Base-by-base conservation (phyloP, 495 filamentous ascomycete genomes). In the Delitschia confertaspora region DNA sequence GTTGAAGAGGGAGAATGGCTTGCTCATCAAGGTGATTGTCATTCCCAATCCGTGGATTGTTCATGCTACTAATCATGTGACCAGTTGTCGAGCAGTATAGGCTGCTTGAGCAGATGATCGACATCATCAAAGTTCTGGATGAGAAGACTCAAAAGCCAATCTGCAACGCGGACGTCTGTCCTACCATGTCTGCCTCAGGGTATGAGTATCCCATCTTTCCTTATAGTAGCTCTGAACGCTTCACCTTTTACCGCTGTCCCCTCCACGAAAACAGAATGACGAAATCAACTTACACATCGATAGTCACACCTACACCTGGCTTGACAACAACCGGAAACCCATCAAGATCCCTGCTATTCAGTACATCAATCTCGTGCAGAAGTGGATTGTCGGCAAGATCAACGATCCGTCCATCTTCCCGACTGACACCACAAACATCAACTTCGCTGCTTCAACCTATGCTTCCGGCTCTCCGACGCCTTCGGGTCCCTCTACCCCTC, bases 1-100 rank as follows among this genome's bases (percentile, higher is more conserved):
- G 82, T 94, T 20, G 88, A 94, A 60, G 73, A 83, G 47, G 88
- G 86, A 23, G 88, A 95, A 58, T 95, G 88, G 88, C 67, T 93
- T 47, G 87, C 88, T 40, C 88, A 94, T 64, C 88, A 94, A 75
- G 81, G 88, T 93, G 70, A 57, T 33, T 30, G 42, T 29, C 13
- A 26, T 2, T 43, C 30, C 23, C 30, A 9, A 46, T 38, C 31
- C n/a, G 37, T 14, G 35, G 2, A 3, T 33, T 22, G 35, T 26
- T 25, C 9, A 10, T 46, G 17, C 40, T 50, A 26, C 50, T 30
- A 23, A 32, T 27, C 42, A 50, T 51, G 38, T 49, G 39, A 55
- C 19, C 42, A 93, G 85, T 88, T 51, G 86, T 93, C 50, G 87
- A 93, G 67, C 85, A 93, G 57, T 89, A 88, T 57, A 82, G 87